phyloP scores from a whole-genome alignment of 805 yeast genomes.

The Candida morakotiae region DNA sequence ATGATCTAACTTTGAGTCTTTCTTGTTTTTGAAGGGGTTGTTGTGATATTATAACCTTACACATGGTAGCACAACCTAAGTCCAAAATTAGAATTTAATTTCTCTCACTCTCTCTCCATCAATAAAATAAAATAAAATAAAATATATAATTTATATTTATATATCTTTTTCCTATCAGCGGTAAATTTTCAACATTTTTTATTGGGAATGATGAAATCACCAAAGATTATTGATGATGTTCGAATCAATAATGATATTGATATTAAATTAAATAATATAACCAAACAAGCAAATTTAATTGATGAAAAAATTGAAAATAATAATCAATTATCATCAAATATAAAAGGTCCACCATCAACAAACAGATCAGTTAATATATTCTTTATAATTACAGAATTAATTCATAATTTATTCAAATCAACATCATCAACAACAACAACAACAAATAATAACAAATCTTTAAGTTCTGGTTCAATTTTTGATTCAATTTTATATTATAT shows the following conservation, averaged over 20 bases:
- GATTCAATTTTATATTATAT: conserved; percentile 14
- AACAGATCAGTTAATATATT: conserved; percentile 6
- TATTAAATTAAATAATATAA: conserved; percentile 5
- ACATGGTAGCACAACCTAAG: too few species aligned
- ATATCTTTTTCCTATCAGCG: conserved; percentile 2
- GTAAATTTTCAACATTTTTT: neutral
- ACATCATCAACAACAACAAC: too few species aligned
- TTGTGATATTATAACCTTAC: too few species aligned
- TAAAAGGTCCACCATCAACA: conserved; percentile 6
- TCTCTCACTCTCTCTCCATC: too few species aligned
- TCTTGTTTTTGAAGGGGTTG: too few species aligned
- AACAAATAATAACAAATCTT: neutral
- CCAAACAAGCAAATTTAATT: conserved; percentile 4
- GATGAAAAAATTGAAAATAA: neutral
- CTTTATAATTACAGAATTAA: conserved; percentile 3
- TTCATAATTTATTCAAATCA: conserved; percentile 3
- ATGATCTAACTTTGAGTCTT: too few species aligned
- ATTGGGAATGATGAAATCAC: conserved; percentile 3
- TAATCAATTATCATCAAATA: too few species aligned
- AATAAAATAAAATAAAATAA: too few species aligned
- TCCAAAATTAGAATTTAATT: too few species aligned
- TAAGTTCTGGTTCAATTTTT: neutral
- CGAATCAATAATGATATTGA: conserved; percentile 5
- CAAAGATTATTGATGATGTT: conserved; percentile 8
- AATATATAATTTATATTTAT: too few species aligned